These are phyloP conservation scores for Didymella sp. DNA, from an alignment of 2,329 filamentous ascomycete genomes.

Conservation along the genomic window DNA sequence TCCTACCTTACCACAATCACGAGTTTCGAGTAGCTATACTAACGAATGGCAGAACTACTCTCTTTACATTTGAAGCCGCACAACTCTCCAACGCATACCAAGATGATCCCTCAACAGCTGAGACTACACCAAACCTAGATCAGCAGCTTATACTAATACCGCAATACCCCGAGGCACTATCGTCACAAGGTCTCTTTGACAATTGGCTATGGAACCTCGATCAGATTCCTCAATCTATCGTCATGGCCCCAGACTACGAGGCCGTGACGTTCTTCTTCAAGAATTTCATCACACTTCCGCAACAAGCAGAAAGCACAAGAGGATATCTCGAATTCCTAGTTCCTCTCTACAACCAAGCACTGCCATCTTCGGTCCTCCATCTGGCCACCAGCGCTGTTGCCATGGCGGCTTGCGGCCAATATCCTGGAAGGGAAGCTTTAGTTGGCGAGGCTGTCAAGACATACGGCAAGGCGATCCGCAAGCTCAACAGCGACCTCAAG, in stretches of 20 bases:
- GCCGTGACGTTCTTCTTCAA: conserved; percentile 53
- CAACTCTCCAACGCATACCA: background rate
- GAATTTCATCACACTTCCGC: conserved; percentile 50
- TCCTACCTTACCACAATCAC: background rate
- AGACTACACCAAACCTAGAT: conserved; percentile 9
- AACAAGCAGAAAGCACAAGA: conserved; percentile 47
- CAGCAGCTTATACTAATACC: conserved; percentile 34
- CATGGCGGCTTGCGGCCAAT: conserved; percentile 49
- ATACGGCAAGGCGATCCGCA: conserved; percentile 50
- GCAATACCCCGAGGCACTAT: conserved; percentile 18
- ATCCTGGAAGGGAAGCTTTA: conserved; percentile 45
- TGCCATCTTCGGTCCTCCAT: conserved; percentile 48
- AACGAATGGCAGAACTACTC: conserved; percentile 2
- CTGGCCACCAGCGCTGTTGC: conserved; percentile 51
- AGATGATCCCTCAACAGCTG: background rate
- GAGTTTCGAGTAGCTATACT: background rate
- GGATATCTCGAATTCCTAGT: conserved; percentile 50
- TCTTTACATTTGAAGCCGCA: conserved; percentile 8
- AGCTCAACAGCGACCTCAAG: conserved; percentile 47
- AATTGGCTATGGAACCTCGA: conserved; percentile 43
- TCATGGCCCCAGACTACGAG: conserved; percentile 45
- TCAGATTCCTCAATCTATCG: conserved; percentile 37
- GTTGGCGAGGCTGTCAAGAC: conserved; percentile 43
- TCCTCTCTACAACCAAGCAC: conserved; percentile 47
- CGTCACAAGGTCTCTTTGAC: conserved; percentile 31